Evolutionary conservation across 306 rosid genomes (phyloP), one percentile per base, ranked within the genome.

Genomic region (Acacia crassicarpa): DNA sequence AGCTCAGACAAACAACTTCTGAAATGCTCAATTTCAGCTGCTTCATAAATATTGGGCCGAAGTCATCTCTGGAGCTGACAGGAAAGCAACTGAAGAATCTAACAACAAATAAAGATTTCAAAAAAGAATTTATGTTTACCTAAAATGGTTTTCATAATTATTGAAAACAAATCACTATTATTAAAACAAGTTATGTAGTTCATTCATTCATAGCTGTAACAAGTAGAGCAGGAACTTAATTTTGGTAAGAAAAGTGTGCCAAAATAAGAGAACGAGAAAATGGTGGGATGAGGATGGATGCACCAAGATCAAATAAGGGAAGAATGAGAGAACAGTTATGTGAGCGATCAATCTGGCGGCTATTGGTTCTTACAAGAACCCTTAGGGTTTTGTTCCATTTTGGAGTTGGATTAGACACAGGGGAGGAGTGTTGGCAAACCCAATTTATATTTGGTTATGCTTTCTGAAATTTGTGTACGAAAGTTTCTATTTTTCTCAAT

Each of bases 361-460:
- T 84, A 91, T 85, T 89, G 82, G 72, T 85, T 84, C 84, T 86
- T 78, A 70, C 90, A 89, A 91, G 94, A 92, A 93, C 91, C 98
- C 94, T 89, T 91, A 90, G 92, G 97, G 98, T 91, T 93, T 93
- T 91, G 91, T 88, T 89, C 85, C 88, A 88, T 75, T 77, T 49
- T 32, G 75, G 85, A 38, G 83, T 82, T 81, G 68, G 95, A 90
- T 91, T 93, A 93, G 86, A 90, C 86, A 89, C 90, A 86, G 77
- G 11, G 84, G 78, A 86, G 77, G 11, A 85, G 78, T 22, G 87
- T 54, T 63, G 25, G 33, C 63, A 56, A 77, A 41, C 69, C 25
- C 22, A 27, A 58, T 72, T 51, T 40, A 68, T 40, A 68, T 32
- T 59, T 66, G 65, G 45, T 1, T 56, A 25, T 66, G 40, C 45